Conservation (phyloP, 495 filamentous ascomycete genomes). For the Amorphotheca resinae region DNA sequence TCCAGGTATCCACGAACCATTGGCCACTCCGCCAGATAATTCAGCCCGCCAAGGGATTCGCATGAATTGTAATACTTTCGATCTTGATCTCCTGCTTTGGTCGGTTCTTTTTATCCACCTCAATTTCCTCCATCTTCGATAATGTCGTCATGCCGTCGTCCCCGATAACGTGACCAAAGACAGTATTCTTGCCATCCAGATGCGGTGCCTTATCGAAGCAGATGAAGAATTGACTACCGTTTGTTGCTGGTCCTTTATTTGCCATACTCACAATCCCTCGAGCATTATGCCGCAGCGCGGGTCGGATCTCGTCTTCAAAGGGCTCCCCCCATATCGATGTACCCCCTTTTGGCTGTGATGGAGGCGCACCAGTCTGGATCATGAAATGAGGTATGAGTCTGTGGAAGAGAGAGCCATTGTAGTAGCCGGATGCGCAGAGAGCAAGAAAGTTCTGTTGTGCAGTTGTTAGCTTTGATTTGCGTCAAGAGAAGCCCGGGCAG, state of each 20-base stretch:
- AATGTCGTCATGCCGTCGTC: slow-evolving; percentile 53
- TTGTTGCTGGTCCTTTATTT: slow-evolving; percentile 75
- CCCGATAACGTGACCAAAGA: slow-evolving; percentile 72
- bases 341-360: slow-evolving; percentile 59
- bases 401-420: slow-evolving; percentile 83
- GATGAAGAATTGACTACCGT: slow-evolving; percentile 93
- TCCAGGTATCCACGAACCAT: neutral
- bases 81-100: slow-evolving; percentile 62
- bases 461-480: slow-evolving; percentile 4
- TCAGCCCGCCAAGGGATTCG: slow-evolving; percentile 79
- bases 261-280: slow-evolving; percentile 88
- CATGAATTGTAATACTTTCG: slow-evolving; percentile 73
- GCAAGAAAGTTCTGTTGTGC: slow-evolving; percentile 78
- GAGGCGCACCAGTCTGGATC: slow-evolving; percentile 65
- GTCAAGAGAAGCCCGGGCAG: too few relatives aligned
- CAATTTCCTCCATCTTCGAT: slow-evolving; percentile 62
- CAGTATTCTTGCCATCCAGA: slow-evolving; percentile 86
- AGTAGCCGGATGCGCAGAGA: slow-evolving; percentile 81
- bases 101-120: slow-evolving; percentile 83
- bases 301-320: slow-evolving; percentile 89
- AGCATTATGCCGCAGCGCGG: slow-evolving; percentile 71
- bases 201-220: slow-evolving; percentile 76
- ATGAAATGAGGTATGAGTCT: slow-evolving; percentile 84
- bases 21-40: neutral
- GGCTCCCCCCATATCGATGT: slow-evolving; percentile 72